These are phyloP conservation scores for Rugonectria rugulosa DNA, from an alignment of 2,329 filamentous ascomycete species.

Conservation along the genomic window DNA sequence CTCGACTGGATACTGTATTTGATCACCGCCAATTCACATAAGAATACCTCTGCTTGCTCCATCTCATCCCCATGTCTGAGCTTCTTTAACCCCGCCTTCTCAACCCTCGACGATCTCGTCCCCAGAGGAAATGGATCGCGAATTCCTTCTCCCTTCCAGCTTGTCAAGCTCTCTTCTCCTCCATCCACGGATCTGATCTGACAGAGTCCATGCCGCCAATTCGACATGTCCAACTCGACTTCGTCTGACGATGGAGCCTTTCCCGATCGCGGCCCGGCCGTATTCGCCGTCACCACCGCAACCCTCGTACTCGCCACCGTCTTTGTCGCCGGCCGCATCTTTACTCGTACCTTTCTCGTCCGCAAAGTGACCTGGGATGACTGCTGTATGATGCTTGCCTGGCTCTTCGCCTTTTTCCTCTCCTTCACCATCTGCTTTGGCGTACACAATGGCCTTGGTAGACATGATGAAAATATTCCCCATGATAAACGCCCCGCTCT, in stretches of 20 bases:
- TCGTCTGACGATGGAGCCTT: slow-evolving; percentile 40
- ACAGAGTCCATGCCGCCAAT: slow-evolving; percentile 36
- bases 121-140: slow-evolving; percentile 33
- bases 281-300: slow-evolving; percentile 74
- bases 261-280: slow-evolving; percentile 63
- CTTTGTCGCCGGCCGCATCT: slow-evolving; percentile 78
- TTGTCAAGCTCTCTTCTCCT: slow-evolving; percentile 27
- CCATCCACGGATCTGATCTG: slow-evolving; percentile 24
- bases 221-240: slow-evolving; percentile 39
- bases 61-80: background rate
- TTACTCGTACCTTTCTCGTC: slow-evolving; percentile 77
- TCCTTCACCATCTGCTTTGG: slow-evolving; percentile 72
- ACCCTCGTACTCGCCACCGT: slow-evolving; percentile 74
- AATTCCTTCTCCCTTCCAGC: slow-evolving; percentile 21
- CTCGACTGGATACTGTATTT: too few species aligned
- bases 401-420: slow-evolving; percentile 74
- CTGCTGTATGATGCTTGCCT: slow-evolving; percentile 81
- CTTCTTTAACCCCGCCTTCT: background rate
- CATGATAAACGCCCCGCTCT: slow-evolving; percentile 57
- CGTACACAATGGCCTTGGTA: slow-evolving; percentile 71
- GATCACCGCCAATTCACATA: too few species aligned
- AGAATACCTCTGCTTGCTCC: too few species aligned
- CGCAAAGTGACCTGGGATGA: slow-evolving; percentile 78
- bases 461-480: slow-evolving; percentile 68
- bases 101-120: background rate